Evolutionary conservation across 257 asterid species (phyloP).

Genomic region (Apocynum venetum): DNA sequence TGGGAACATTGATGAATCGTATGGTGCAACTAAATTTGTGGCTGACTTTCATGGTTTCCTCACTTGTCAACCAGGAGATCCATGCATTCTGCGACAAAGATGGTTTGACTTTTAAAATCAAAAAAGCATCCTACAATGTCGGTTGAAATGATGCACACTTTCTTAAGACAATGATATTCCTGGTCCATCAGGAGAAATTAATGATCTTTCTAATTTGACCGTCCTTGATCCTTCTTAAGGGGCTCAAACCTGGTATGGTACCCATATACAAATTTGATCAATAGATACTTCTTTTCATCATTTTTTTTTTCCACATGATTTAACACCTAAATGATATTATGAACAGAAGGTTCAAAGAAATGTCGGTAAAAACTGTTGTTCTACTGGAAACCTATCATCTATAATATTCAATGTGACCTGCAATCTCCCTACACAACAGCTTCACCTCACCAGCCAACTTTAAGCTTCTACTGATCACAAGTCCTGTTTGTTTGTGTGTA

Average conservation of each 20-base stretch:
- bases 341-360: background rate
- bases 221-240: no score
- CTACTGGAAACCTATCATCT: slow-evolving; percentile 18
- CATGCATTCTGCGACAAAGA: background rate
- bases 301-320: background rate
- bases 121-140: no score
- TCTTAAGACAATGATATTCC: no score
- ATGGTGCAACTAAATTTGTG: background rate
- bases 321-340: background rate
- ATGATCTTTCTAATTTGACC: no score
- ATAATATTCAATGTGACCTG: slow-evolving; percentile 65
- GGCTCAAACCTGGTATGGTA: no score
- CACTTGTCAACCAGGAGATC: background rate
- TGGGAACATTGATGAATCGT: background rate
- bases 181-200: no score
- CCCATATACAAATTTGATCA: background rate
- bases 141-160: no score
- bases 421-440: slow-evolving; percentile 80
- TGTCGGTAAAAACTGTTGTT: background rate
- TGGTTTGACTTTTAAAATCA: no score
- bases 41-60: background rate
- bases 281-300: background rate
- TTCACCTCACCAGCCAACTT: slow-evolving; percentile 69
- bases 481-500: slow-evolving; percentile 67
- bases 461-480: slow-evolving; percentile 62